These are phyloP conservation scores for Plasmopara muralis DNA, from an alignment of 352 stramenopile species.

Conservation along the genomic window DNA sequence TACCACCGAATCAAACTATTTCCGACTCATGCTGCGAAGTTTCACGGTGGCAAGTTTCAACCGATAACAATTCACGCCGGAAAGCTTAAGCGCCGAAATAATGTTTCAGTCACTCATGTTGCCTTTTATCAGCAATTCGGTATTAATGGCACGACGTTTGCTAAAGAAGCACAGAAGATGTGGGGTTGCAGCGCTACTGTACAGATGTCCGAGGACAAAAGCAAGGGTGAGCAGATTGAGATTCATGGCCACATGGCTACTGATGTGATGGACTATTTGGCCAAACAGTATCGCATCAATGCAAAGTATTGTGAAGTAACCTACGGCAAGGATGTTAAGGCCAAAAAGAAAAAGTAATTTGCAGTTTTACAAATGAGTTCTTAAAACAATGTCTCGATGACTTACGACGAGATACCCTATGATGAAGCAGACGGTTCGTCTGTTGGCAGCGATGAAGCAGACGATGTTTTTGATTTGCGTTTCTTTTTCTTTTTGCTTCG, in stretches of 20 bases:
- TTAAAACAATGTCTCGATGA: too few relatives aligned
- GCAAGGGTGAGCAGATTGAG: constrained; percentile 62
- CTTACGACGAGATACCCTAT: constrained; percentile 24
- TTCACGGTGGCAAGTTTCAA: constrained; percentile 44
- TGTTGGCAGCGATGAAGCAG: constrained; percentile 22
- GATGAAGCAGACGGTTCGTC: constrained; percentile 21
- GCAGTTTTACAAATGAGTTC: constrained; percentile 8
- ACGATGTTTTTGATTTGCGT: constrained; percentile 22
- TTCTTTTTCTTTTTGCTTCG: constrained; percentile 38
- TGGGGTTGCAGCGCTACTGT: constrained; percentile 70
- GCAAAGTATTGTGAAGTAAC: constrained; percentile 61
- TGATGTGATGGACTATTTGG: constrained; percentile 62
- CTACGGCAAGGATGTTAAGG: constrained; percentile 77
- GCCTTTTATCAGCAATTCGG: constrained; percentile 77
- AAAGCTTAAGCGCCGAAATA: constrained; percentile 65
- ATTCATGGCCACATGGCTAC: constrained; percentile 78
- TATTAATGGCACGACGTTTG: constrained; percentile 58
- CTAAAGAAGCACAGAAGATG: constrained; percentile 77
- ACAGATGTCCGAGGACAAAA: constrained; percentile 51
- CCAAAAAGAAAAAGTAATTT: constrained; percentile 62
- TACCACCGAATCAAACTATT: constrained; percentile 71
- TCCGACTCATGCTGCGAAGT: constrained; percentile 56
- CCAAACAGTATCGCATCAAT: constrained; percentile 59
- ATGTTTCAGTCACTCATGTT: constrained; percentile 58
- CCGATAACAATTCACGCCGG: constrained; percentile 65